phyloP scores from a whole-genome alignment of 192 early-diverging fungal genomes.

The Chytriomyces confervae region DNA sequence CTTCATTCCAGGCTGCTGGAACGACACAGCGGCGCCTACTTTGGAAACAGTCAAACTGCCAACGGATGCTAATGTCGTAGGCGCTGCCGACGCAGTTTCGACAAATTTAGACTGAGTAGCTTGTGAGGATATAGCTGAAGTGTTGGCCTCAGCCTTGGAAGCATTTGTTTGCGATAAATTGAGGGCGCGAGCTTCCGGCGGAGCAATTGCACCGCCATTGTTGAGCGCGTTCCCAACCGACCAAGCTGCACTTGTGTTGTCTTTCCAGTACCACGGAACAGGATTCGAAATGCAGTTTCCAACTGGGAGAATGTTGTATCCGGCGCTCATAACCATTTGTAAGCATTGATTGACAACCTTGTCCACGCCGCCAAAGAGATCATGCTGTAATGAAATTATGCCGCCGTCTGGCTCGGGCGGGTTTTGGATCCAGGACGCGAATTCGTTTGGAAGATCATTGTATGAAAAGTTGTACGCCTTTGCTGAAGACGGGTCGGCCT shows the following conservation, averaged over 20 bases:
- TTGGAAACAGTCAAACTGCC: too few species aligned
- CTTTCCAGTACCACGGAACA: constrained; percentile 14
- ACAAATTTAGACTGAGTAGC: too few species aligned
- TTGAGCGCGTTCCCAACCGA: background rate
- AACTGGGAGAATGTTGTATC: constrained; percentile 20
- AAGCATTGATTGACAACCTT: background rate
- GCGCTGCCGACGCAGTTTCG: too few species aligned
- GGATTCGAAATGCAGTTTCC: constrained; percentile 12
- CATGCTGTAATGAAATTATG: constrained; percentile 38
- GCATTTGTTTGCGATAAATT: too few species aligned
- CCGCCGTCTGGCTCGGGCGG: background rate
- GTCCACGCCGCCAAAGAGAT: background rate
- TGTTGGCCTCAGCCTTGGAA: too few species aligned
- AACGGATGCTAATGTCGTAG: too few species aligned
- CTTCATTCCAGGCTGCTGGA: too few species aligned
- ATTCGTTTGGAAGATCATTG: background rate
- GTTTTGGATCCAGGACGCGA: constrained; percentile 25
- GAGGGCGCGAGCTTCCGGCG: too few species aligned
- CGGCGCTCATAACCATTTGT: constrained; percentile 18
- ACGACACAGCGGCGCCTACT: too few species aligned
- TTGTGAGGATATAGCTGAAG: too few species aligned
- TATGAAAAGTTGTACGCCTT: constrained; percentile 19
- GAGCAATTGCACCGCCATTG: background rate
- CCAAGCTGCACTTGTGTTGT: background rate
- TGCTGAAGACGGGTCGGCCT: background rate